These are phyloP conservation scores for Hymenoscyphus occultus DNA, from an alignment of 2,329 filamentous ascomycete species.

Conservation along the genomic window DNA sequence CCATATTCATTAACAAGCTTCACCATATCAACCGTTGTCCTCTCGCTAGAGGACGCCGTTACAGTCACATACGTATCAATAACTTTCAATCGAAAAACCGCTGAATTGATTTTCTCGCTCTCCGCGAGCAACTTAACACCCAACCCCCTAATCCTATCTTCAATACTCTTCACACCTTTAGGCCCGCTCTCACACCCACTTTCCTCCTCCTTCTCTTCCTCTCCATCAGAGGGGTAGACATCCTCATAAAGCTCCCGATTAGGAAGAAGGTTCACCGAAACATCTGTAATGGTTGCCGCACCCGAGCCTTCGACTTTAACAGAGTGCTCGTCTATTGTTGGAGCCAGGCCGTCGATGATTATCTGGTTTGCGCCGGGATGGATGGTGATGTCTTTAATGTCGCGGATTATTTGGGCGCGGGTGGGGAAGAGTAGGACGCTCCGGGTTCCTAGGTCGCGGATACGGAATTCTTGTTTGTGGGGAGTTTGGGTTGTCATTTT, in stretches of 20 bases:
- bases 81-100: conserved; percentile 27
- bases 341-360: conserved; percentile 52
- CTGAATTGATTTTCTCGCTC: conserved; percentile 36
- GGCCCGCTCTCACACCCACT: conserved; percentile 26
- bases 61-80: conserved; percentile 18
- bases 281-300: conserved; percentile 58
- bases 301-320: conserved; percentile 60
- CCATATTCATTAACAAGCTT: conserved; percentile 28
- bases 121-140: conserved; percentile 24
- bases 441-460: conserved; percentile 56
- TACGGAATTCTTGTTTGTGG: conserved; percentile 48
- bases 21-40: conserved; percentile 25
- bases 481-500: conserved; percentile 25
- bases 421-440: conserved; percentile 62
- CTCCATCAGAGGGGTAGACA: conserved; percentile 38
- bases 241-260: conserved; percentile 46
- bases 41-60: not conserved
- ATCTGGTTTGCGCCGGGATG: conserved; percentile 56
- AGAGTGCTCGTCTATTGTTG: conserved; percentile 52
- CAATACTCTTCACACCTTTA: conserved; percentile 27
- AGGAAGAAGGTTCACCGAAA: conserved; percentile 55
- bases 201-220: conserved; percentile 35
- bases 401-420: conserved; percentile 57
- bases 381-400: conserved; percentile 53
- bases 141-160: conserved; percentile 28